phyloP scores from a whole-genome alignment of 257 asterid species.

The Nyctanthes arbortristis region DNA sequence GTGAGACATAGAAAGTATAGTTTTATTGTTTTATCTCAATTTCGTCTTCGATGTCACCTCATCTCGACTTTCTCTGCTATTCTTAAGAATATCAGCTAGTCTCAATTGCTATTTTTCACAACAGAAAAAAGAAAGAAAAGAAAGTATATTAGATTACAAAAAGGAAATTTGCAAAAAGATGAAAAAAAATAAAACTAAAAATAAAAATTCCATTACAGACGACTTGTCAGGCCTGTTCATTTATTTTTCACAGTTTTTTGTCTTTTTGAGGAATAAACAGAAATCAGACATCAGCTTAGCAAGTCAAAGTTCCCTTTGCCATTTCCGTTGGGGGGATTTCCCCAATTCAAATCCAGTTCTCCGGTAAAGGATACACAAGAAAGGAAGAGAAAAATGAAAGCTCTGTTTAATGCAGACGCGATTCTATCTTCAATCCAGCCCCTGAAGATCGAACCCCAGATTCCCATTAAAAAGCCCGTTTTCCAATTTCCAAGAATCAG shows the following conservation, averaged over 20 bases:
- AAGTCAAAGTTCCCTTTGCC: constrained; percentile 14
- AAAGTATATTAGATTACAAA: too few species aligned
- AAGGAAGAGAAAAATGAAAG: constrained; percentile 32
- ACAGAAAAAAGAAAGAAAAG: too few species aligned
- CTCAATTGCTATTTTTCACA: too few species aligned
- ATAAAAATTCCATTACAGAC: not conserved
- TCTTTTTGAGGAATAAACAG: not conserved
- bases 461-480: constrained; percentile 17
- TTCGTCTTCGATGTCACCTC: too few species aligned
- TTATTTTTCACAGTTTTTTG: too few species aligned
- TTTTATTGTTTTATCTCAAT: too few species aligned
- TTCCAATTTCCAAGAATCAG: constrained; percentile 25
- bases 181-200: too few species aligned
- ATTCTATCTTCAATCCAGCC: constrained; percentile 35
- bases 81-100: too few species aligned
- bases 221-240: not conserved
- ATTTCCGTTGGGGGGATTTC: constrained; percentile 20
- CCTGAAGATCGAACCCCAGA: constrained; percentile 29
- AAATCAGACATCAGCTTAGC: constrained; percentile 3
- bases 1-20: too few species aligned
- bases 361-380: not conserved
- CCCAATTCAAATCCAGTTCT: constrained; percentile 27
- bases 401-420: constrained; percentile 32
- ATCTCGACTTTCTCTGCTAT: too few species aligned
- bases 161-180: too few species aligned